Conservation (phyloP, 257 asterid species). For the Solanum bulbocastanum region DNA sequence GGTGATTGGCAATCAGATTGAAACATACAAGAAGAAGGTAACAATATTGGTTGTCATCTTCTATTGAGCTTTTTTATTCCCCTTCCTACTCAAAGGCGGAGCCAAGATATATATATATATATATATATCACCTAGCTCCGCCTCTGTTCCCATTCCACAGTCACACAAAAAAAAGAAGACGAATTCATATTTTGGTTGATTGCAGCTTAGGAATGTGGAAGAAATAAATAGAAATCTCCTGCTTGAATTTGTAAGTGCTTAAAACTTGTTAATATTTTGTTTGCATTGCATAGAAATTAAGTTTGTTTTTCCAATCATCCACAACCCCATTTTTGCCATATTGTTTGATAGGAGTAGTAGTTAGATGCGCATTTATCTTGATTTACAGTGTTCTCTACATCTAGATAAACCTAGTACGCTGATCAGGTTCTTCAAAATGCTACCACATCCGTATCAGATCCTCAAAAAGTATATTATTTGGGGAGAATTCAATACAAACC, state of each 20-base stretch:
- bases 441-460: rapidly evolving
- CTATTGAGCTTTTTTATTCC: background rate
- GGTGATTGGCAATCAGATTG: conserved; percentile 46
- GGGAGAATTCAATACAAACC: background rate
- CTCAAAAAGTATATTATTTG: no score
- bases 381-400: background rate
- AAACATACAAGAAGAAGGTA: conserved; percentile 80
- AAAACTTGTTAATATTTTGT: background rate
- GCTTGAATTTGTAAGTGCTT: conserved; percentile 52
- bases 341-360: background rate
- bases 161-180: background rate
- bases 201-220: conserved; percentile 69
- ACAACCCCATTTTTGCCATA: background rate
- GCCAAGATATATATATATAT: no score
- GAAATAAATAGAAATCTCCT: conserved; percentile 63
- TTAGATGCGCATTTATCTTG: background rate
- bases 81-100: no score
- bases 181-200: background rate
- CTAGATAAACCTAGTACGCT: no score
- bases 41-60: background rate
- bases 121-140: no score
- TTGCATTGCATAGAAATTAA: background rate
- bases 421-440: background rate
- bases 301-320: background rate
- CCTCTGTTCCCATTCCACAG: background rate